A percentile compares a stretch with the other conserved stretches of the same genome.
These are phyloP conservation scores for Tephrocybe sp. DNA, from an alignment of 768 basidiomycete genomes.

Conservation along the genomic window DNA sequence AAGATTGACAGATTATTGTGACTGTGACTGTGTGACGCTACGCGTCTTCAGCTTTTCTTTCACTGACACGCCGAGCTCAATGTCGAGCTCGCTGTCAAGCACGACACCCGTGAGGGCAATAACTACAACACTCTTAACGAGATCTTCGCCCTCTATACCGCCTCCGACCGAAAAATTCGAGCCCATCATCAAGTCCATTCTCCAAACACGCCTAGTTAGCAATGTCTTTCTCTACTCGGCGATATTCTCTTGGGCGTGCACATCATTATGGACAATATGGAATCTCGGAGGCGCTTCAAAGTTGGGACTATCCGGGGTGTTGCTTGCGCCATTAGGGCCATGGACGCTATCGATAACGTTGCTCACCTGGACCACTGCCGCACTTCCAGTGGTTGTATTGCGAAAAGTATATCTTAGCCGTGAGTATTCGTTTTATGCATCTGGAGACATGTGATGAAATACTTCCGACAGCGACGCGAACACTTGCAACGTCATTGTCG, in stretches of 20 bases:
- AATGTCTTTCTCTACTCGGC: conserved; percentile 54
- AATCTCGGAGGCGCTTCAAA: conserved; percentile 33
- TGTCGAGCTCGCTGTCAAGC: conserved; percentile 22
- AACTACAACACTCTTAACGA: conserved; percentile 42
- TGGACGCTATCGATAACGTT: conserved; percentile 41
- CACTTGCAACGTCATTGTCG: conserved; percentile 52
- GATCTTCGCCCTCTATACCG: conserved; percentile 55
- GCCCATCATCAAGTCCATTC: conserved; percentile 61
- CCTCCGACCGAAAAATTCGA: conserved; percentile 61
- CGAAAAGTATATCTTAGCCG: conserved; percentile 62
- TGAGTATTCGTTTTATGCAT: conserved; percentile 30
- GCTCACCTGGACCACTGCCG: conserved; percentile 49
- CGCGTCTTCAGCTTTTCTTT: conserved; percentile 12
- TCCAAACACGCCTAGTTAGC: conserved; percentile 59
- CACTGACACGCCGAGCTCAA: not conserved
- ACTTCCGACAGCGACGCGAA: conserved; percentile 40
- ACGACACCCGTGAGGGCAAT: conserved; percentile 50
- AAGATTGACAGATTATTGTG: too few relatives aligned
- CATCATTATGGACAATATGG: conserved; percentile 44
- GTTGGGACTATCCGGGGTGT: conserved; percentile 27
- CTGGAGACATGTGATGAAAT: not conserved
- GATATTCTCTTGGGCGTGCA: conserved; percentile 44
- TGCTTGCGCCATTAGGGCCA: conserved; percentile 42
- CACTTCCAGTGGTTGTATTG: conserved; percentile 56
- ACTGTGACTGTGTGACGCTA: conserved; percentile 3